phyloP scores from a whole-genome alignment of 2,329 filamentous ascomycete genomes.

The Leptographium galeiforme region DNA sequence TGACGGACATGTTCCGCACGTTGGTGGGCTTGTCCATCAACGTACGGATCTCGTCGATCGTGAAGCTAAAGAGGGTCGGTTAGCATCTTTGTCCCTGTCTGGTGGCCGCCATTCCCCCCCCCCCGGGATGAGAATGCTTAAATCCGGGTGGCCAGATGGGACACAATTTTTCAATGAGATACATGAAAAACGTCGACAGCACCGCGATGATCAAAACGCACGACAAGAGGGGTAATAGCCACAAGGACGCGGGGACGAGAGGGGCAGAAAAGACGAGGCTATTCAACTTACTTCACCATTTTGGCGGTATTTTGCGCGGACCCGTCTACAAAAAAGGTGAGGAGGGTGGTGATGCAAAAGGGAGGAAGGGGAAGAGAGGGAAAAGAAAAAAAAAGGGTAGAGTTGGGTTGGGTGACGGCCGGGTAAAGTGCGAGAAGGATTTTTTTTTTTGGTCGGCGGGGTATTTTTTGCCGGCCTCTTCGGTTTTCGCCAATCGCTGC shows the following conservation, averaged over 20 bases:
- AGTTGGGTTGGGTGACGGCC: constrained; percentile 4
- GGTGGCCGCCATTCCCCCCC: no score
- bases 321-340: constrained; percentile 13
- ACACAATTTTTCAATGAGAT: background rate
- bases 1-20: constrained; percentile 54
- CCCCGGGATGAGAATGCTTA: no score
- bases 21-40: constrained; percentile 69
- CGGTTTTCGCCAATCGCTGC: background rate
- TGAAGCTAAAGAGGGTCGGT: constrained; percentile 55
- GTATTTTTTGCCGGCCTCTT: constrained; percentile 2
- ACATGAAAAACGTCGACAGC: background rate
- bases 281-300: constrained; percentile 95
- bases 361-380: constrained; percentile 1
- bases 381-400: constrained; percentile 1
- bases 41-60: constrained; percentile 78
- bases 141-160: background rate
- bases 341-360: constrained; percentile 1
- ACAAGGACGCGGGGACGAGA: background rate
- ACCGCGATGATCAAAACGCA: no score
- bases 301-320: constrained; percentile 61
- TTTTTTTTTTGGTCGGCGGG: constrained; percentile 9
- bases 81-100: constrained; percentile 16
- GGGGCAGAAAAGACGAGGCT: background rate
- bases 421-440: constrained; percentile 8
- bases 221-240: background rate